Evolutionary conservation across 208 protist genomes (phyloP), one percentile per base, ranked within the genome.

Genomic region (Ichthyophonus hoferi): DNA sequence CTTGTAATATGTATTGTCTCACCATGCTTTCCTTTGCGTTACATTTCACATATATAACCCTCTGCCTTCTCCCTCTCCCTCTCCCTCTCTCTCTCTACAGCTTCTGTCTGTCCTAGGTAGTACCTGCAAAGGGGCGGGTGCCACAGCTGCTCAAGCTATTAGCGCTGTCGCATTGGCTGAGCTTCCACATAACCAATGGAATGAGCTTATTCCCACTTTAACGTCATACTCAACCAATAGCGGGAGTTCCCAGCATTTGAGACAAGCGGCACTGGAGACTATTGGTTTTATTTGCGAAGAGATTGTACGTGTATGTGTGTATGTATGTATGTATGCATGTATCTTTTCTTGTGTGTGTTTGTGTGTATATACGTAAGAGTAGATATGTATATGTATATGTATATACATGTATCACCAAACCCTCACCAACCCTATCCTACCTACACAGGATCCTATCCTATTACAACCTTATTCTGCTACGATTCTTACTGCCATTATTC

Each of bases 201-300:
- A 40, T 1, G 77, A 89, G 77, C 37, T 89, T 1, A 83, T 89
- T 1, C 77, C n/a, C 35, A 50, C 1, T 31, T 67, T 89, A 24
- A n/a, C 83, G 77, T 2, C n/a, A 35, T 79, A 84, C 37, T 33
- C 34, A 2, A 89, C 87, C 12, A 1, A 43, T 2, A 2, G 2
- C 12, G 24, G 83, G 1, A 31, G 12, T 37, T 12, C 42, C 17
- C 14, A n/a, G 3, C 17, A 2, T 41, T 31, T 83, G 3, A 82
- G 83, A 40, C 87, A 83, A n/a, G 34, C 42, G 1, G 83, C 87
- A 50, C 77, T 89, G 24, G 87, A 89, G 35, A 76, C 87, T 31
- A 50, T 89, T 84, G 87, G 87, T 3, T 89, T 50, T 40, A 79
- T 89, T 31, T 89, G 58, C 37, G 77, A 83, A 35, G 87, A 83